These are phyloP conservation scores for Euclidium syriacum DNA, from an alignment of 345 rosid species.

Conservation along the genomic window DNA sequence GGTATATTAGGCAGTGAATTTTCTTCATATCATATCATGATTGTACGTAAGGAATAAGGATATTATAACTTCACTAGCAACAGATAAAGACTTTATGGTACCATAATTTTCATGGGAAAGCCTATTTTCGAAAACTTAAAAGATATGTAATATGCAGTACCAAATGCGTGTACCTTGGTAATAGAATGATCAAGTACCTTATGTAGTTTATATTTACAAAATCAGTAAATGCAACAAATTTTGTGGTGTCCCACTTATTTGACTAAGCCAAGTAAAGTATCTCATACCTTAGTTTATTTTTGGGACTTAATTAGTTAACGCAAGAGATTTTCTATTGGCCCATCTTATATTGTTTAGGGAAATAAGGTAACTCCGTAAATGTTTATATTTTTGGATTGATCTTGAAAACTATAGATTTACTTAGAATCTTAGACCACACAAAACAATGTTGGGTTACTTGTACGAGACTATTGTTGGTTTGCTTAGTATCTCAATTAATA, in stretches of 20 bases:
- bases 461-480: neutral
- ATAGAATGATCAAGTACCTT: neutral
- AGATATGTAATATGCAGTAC: neutral
- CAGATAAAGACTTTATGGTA: neutral
- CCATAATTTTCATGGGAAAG: neutral
- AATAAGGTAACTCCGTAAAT: neutral
- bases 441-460: neutral
- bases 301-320: neutral
- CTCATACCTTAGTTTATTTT: constrained; percentile 10
- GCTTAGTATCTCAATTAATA: neutral
- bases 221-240: neutral
- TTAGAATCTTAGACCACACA: neutral
- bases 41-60: neutral
- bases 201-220: neutral
- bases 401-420: neutral
- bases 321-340: neutral
- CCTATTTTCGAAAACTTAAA: neutral
- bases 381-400: neutral
- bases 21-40: neutral
- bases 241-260: neutral
- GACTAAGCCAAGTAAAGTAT: constrained; percentile 9
- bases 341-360: constrained; percentile 2
- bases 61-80: neutral
- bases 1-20: neutral
- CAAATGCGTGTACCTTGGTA: neutral